These are phyloP conservation scores for Chrysopogon serrulatus DNA, from an alignment of 176 grass and related monocot genomes.

Conservation along the genomic window DNA sequence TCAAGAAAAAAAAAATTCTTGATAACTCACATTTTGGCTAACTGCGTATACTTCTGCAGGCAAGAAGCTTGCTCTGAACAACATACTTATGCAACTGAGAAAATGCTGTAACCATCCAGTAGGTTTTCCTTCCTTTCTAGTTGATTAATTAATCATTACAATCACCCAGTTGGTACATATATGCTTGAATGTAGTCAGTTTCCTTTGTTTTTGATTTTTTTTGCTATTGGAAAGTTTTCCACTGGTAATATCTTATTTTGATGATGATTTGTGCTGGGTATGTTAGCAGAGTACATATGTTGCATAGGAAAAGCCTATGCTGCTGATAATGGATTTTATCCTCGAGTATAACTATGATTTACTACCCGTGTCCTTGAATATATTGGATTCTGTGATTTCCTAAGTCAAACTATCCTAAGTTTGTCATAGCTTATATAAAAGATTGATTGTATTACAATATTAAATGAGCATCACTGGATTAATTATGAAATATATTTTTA, in stretches of 20 bases:
- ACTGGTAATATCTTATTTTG: neutral
- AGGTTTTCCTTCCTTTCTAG: constrained; percentile 9
- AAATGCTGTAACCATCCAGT: constrained; percentile 81
- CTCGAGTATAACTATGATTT: neutral
- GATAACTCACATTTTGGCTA: neutral
- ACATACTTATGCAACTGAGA: constrained; percentile 40
- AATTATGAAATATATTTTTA: no score
- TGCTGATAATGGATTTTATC: neutral
- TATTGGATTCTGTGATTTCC: neutral
- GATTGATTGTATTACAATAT: no score
- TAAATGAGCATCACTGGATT: no score
- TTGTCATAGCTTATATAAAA: no score
- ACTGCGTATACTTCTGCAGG: constrained; percentile 27
- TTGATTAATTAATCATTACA: constrained; percentile 1
- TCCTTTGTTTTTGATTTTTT: neutral
- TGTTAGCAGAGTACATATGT: neutral
- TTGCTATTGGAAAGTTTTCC: neutral
- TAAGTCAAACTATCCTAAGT: no score
- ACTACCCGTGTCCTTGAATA: neutral
- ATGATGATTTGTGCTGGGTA: neutral
- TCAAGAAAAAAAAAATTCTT: no score
- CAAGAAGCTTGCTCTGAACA: constrained; percentile 59
- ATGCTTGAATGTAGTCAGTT: neutral
- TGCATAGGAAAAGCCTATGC: neutral
- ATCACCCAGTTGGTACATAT: neutral